A percentile compares a stretch with the other conserved stretches of the same genome.
Conservation (phyloP, 1,284 basidiomycete genomes). For the Cystobasidiaceae sp. region DNA sequence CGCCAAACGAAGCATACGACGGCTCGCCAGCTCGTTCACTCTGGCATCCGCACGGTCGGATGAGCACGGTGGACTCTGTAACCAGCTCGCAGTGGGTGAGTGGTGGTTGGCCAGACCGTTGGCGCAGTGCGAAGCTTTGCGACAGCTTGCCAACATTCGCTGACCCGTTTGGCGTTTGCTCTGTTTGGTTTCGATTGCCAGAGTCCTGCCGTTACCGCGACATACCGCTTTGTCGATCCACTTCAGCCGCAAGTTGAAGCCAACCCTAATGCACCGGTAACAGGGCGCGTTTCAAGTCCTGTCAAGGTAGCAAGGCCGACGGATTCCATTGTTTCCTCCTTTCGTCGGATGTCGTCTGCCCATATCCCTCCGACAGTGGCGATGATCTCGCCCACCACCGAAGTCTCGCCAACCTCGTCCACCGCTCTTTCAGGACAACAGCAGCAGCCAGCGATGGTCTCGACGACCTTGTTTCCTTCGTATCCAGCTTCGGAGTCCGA, state of each 20-base stretch:
- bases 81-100: conserved; percentile 15
- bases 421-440: no score
- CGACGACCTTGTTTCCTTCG: no score
- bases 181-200: neutral
- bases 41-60: neutral
- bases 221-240: conserved; percentile 21
- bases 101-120: neutral
- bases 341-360: no score
- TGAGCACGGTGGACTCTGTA: conserved; percentile 12
- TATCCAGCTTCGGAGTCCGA: no score
- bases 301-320: neutral
- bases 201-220: conserved; percentile 4
- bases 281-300: neutral
- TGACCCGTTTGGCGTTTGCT: neutral
- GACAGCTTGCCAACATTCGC: neutral
- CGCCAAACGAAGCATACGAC: neutral
- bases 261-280: neutral
- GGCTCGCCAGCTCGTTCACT: conserved; percentile 3
- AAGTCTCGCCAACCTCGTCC: no score
- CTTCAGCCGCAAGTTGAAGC: neutral
- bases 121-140: neutral
- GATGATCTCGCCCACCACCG: no score
- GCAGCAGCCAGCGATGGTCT: no score
- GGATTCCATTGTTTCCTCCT: no score
- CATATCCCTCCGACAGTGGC: no score